Percentiles rank a stretch among this genome's conserved stretches.
Conservation (phyloP, 805 yeast species). For the Candida stauntonica region DNA sequence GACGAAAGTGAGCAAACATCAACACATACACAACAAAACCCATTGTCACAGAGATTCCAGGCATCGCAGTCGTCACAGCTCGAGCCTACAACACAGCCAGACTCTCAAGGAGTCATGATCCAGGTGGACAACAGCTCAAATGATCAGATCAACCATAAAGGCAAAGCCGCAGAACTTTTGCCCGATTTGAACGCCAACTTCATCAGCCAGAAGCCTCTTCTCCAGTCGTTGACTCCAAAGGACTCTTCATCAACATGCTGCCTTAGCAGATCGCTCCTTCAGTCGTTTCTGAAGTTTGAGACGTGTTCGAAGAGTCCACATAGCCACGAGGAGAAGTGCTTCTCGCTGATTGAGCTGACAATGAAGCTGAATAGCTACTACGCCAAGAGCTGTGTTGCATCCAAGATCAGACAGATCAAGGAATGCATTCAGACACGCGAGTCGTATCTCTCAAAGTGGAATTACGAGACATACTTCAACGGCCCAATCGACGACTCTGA, state of each 20-base stretch:
- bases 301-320: conserved; percentile 6
- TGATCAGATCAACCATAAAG: conserved; percentile 10
- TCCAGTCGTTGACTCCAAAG: neutral
- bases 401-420: conserved; percentile 9
- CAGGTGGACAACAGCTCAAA: conserved; percentile 13
- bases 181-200: conserved; percentile 11
- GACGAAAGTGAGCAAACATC: conserved; percentile 17
- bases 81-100: conserved; percentile 12
- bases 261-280: conserved; percentile 19
- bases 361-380: conserved; percentile 20
- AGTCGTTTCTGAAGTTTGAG: conserved; percentile 22
- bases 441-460: conserved; percentile 36
- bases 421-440: conserved; percentile 4
- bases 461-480: conserved; percentile 39
- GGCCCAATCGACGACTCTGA: conserved; percentile 21
- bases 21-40: conserved; percentile 4
- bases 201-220: neutral
- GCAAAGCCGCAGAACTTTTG: conserved; percentile 12
- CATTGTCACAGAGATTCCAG: conserved; percentile 2
- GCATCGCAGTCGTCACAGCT: conserved; percentile 10
- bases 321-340: conserved; percentile 16
- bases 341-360: conserved; percentile 14
- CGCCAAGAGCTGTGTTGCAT: conserved; percentile 7
- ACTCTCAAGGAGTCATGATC: conserved; percentile 4
- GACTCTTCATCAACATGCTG: conserved; percentile 7